These are phyloP conservation scores for Backusella australiensis DNA, from an alignment of 192 early-diverging fungal species.

Conservation along the genomic window DNA sequence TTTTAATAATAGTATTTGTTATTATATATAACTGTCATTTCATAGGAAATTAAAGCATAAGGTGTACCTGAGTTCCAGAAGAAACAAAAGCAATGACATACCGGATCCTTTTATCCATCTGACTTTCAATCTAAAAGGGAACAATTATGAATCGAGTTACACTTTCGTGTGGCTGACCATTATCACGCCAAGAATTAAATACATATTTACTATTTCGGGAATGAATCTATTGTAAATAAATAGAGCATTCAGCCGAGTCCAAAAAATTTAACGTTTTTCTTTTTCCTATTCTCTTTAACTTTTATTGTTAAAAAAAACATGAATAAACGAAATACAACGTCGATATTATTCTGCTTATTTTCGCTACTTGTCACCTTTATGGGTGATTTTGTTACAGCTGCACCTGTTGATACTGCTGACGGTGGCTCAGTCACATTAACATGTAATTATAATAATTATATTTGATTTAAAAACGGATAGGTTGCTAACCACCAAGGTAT, in stretches of 20 bases:
- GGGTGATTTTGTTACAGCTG: slow-evolving; percentile 4
- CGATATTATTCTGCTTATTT: not conserved
- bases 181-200: not conserved
- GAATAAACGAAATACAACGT: not conserved
- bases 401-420: slow-evolving; percentile 8
- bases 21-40: not conserved
- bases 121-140: not conserved
- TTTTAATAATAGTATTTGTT: not conserved
- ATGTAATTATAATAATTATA: not conserved
- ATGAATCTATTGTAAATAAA: not conserved
- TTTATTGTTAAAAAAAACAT: not conserved
- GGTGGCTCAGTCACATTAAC: not conserved
- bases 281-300: not conserved
- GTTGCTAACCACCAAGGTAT: too few relatives aligned
- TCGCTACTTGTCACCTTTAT: not conserved
- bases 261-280: slow-evolving; percentile 5
- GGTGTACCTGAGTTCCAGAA: not conserved
- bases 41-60: not conserved
- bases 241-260: not conserved
- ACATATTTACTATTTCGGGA: not conserved
- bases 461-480: not conserved
- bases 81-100: not conserved
- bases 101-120: not conserved
- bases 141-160: not conserved
- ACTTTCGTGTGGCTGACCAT: slow-evolving; percentile 5